Percentiles rank a stretch among this genome's conserved stretches.
Evolutionary conservation across 169 alveolate genomes (phyloP).

Genomic region (Plasmodium falciparum): DNA sequence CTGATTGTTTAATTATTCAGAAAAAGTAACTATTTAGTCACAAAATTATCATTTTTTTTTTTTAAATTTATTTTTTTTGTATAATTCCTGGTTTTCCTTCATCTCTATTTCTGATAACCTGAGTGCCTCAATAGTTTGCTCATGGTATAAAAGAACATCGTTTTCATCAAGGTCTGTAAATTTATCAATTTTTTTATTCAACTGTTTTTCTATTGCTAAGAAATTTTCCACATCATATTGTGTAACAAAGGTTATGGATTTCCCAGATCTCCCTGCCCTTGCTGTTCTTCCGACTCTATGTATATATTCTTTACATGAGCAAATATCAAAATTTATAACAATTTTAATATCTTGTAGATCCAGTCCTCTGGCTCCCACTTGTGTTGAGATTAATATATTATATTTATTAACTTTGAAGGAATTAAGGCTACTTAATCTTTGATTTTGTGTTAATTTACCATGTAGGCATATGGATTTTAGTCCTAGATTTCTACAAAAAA

Average conservation of each 20-base stretch:
- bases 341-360: slow-evolving; percentile 98
- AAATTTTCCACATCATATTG: slow-evolving; percentile 88
- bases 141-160: slow-evolving; percentile 87
- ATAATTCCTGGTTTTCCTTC: slow-evolving; percentile 71
- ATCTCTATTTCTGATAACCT: slow-evolving; percentile 77
- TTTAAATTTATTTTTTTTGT: slow-evolving; percentile 28
- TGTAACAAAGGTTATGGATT: slow-evolving; percentile 96
- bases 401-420: slow-evolving; percentile 92
- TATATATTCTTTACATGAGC: slow-evolving; percentile 96
- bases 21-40: not conserved
- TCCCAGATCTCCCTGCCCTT: slow-evolving; percentile 98
- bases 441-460: slow-evolving; percentile 96
- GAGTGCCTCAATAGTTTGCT: slow-evolving; percentile 89
- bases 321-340: slow-evolving; percentile 98
- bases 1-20: not conserved
- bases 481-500: slow-evolving; percentile 92
- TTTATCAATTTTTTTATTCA: slow-evolving; percentile 79
- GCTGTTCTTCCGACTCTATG: slow-evolving; percentile 99
- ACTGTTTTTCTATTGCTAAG: slow-evolving; percentile 57
- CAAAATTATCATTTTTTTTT: slow-evolving; percentile 5
- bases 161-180: slow-evolving; percentile 84
- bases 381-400: slow-evolving; percentile 96
- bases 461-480: slow-evolving; percentile 94
- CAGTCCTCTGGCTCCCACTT: slow-evolving; percentile 99
- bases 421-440: slow-evolving; percentile 95